phyloP scores from a whole-genome alignment of 2,329 filamentous ascomycete species.

The Fusarium poae region DNA sequence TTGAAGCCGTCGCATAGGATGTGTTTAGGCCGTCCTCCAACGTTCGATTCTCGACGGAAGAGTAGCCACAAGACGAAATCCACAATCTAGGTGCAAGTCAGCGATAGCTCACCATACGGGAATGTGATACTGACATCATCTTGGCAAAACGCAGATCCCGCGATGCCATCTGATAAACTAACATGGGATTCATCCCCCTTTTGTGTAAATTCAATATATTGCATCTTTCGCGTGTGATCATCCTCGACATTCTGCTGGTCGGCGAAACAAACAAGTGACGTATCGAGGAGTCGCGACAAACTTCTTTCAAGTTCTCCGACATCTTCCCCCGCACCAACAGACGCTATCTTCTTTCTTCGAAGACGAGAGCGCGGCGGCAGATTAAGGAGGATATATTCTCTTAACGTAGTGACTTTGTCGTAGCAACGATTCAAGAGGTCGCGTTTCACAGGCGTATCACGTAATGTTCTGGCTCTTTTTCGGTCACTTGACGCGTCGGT shows the following conservation, averaged over 20 bases:
- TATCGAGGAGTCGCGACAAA: constrained; percentile 74
- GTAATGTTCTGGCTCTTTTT: constrained; percentile 26
- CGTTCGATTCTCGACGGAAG: constrained; percentile 70
- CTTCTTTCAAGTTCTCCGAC: constrained; percentile 54
- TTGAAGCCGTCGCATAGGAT: constrained; percentile 87
- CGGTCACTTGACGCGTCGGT: constrained; percentile 44
- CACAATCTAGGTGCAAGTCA: constrained; percentile 69
- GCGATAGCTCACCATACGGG: constrained; percentile 11
- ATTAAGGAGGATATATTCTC: constrained; percentile 75
- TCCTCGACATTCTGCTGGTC: constrained; percentile 46
- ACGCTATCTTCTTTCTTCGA: constrained; percentile 68
- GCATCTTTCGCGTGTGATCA: constrained; percentile 62
- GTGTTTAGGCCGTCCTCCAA: constrained; percentile 71
- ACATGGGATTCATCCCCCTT: constrained; percentile 69
- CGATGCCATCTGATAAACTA: constrained; percentile 63
- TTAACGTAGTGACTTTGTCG: constrained; percentile 72
- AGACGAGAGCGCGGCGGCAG: constrained; percentile 76
- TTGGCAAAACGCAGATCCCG: constrained; percentile 66
- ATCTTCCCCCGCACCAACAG: constrained; percentile 55
- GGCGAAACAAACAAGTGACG: constrained; percentile 72
- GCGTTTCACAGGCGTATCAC: constrained; percentile 58
- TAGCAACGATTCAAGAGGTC: constrained; percentile 79
- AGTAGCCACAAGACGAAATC: constrained; percentile 83
- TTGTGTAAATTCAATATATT: constrained; percentile 74
- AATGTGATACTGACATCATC: constrained; percentile 65